Conservation (phyloP, 2,329 filamentous ascomycete species). For the Huntiella moniliformis region DNA sequence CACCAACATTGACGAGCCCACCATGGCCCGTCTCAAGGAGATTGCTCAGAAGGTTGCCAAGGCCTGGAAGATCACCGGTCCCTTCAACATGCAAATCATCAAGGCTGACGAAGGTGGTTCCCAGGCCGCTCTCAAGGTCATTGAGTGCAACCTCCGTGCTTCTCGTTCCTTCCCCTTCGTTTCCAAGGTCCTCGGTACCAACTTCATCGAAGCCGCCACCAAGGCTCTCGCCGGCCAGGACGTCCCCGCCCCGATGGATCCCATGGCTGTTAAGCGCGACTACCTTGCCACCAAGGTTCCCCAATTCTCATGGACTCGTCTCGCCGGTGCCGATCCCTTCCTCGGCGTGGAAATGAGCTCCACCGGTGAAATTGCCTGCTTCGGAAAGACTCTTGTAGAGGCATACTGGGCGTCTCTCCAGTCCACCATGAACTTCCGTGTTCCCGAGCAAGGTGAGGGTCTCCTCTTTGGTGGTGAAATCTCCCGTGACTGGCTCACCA, state of each 20-base stretch:
- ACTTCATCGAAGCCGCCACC: conserved; percentile 92
- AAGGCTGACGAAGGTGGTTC: conserved; percentile 65
- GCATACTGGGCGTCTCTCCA: conserved; percentile 96
- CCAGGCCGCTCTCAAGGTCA: conserved; percentile 64
- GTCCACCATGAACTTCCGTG: conserved; percentile 87
- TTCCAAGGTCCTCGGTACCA: conserved; percentile 86
- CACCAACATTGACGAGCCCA: conserved; percentile 52
- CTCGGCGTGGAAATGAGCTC: conserved; percentile 94
- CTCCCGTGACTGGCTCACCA: conserved; percentile 49
- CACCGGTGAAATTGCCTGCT: conserved; percentile 97
- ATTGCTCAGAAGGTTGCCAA: conserved; percentile 93
- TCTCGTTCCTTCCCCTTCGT: conserved; percentile 97
- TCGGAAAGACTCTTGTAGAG: conserved; percentile 86
- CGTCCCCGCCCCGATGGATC: conserved; percentile 67
- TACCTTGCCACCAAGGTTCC: conserved; percentile 96
- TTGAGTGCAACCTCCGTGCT: conserved; percentile 93
- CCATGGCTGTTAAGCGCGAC: conserved; percentile 76
- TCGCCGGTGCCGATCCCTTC: conserved; percentile 92
- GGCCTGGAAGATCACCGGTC: conserved; percentile 91
- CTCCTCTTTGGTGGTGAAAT: conserved; percentile 82
- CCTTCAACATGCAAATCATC: conserved; percentile 99
- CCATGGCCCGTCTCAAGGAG: conserved; percentile 77
- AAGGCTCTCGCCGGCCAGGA: conserved; percentile 75
- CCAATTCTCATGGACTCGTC: conserved; percentile 96
- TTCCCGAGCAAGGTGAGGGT: conserved; percentile 86